Conservation (phyloP, 257 asterid genomes). For the Solanum chiquidenum region DNA sequence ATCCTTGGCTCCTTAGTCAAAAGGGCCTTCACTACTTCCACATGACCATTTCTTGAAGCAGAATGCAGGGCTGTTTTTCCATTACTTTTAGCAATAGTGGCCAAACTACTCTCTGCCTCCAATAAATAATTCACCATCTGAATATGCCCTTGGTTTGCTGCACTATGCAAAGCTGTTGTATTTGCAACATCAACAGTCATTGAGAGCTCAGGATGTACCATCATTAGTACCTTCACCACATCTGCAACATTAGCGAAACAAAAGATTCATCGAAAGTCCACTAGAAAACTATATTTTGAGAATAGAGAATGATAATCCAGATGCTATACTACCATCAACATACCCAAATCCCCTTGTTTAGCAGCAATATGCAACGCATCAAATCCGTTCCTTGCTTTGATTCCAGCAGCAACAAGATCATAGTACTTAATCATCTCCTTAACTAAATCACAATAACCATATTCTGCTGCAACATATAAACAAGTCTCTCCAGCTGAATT, state of each 20-base stretch:
- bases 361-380: constrained; percentile 49
- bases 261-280: not conserved
- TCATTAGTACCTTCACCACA: constrained; percentile 32
- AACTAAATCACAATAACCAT: constrained; percentile 31
- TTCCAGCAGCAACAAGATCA: constrained; percentile 35
- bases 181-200: constrained; percentile 39
- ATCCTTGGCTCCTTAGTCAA: constrained; percentile 21
- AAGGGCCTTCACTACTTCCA: constrained; percentile 26
- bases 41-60: constrained; percentile 43
- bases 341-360: constrained; percentile 51
- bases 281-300: not conserved
- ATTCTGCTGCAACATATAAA: constrained; percentile 38
- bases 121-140: constrained; percentile 29
- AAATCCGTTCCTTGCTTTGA: constrained; percentile 41
- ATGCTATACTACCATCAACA: not conserved
- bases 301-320: not conserved
- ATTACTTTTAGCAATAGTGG: constrained; percentile 32
- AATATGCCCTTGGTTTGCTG: constrained; percentile 33
- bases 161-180: constrained; percentile 39
- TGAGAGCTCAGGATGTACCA: constrained; percentile 31
- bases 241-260: constrained; percentile 7
- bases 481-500: constrained; percentile 37
- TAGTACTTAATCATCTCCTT: constrained; percentile 25
- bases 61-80: constrained; percentile 44
- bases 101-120: constrained; percentile 24